These are phyloP conservation scores for Zygnema cylindricum DNA, from an alignment of 139 green algal genomes.

Conservation along the genomic window DNA sequence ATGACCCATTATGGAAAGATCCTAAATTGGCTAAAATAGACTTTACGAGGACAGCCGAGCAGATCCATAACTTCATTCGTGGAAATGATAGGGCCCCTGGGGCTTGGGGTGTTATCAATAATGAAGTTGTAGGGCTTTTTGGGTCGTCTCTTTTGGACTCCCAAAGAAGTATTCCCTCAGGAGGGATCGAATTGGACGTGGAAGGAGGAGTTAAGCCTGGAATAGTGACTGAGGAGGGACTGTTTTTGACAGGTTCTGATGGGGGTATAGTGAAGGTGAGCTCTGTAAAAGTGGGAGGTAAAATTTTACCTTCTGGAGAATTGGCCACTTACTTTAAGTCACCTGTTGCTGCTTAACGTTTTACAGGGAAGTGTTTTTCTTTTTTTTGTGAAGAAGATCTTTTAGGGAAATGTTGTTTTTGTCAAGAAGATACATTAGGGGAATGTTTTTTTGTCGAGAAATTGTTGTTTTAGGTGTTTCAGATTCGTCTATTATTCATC, in stretches of 20 bases:
- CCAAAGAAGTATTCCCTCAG: neutral
- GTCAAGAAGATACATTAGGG: no score
- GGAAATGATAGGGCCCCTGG: constrained; percentile 29
- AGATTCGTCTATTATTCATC: no score
- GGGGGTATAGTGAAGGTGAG: neutral
- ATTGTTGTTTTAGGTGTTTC: no score
- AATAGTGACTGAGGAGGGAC: constrained; percentile 23
- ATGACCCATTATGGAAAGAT: constrained; percentile 47
- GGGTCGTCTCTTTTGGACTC: neutral
- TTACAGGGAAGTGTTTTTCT: no score
- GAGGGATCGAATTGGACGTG: constrained; percentile 13
- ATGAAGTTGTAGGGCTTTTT: constrained; percentile 31
- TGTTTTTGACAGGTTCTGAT: constrained; percentile 13
- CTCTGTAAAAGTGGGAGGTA: constrained; percentile 32
- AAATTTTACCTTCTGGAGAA: neutral
- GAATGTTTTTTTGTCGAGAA: no score
- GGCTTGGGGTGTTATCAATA: constrained; percentile 37
- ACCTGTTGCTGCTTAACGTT: no score
- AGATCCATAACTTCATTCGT: constrained; percentile 54
- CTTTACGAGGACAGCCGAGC: constrained; percentile 32
- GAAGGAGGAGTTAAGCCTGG: constrained; percentile 20
- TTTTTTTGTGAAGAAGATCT: no score
- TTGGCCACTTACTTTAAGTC: neutral
- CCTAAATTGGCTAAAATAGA: constrained; percentile 15
- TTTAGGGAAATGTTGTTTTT: no score